Evolutionary conservation across 108 stramenopile genomes (phyloP), one percentile per base, ranked within the genome.

Genomic region (Fragilaria crotonensis): DNA sequence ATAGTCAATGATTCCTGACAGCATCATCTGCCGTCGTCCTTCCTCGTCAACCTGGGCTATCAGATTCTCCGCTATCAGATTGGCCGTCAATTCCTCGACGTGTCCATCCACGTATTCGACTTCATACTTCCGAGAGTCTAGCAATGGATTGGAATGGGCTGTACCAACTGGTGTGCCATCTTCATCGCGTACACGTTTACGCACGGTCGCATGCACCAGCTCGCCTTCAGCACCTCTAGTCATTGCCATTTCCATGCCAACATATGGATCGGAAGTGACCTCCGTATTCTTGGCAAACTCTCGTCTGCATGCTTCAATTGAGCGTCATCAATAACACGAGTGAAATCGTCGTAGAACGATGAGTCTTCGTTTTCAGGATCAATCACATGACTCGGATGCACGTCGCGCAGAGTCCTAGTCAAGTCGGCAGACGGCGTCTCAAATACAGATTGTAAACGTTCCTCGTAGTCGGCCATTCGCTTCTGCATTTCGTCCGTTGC

Each of bases 251-350:
- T 17, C 66, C 71, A 25, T 54, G 55, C 29, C 71, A 20, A 9
- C 60, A 31, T 2, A 45, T 21, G 1, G 52, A 20, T 50, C 49
- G 5, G 45, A 22, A 14, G 51, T 26, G 22, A 19, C 17, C 3
- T 32, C 2, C 28, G 44, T 26, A 27, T n/a, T n/a, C n/a, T n/a
- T n/a, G n/a, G n/a, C n/a, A n/a, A n/a, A n/a, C 30, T 3, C 36
- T 22, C 79, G 46, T 80, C 75, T 18, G 61, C 47, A 32, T 70
- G 68, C 52, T 71, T 46, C 7, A 67, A 19, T 14, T 11, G 53
- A 18, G 63, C 17, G 46, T 45, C 11, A 26, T 63, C 54, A 26
- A 27, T 27, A 22, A 21, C 63, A n/a, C 20, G 18, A 5, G 31
- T 28, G 4, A 47, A 31, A 14, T 27, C n/a, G 28, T 54, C 53